These are phyloP conservation scores for Trichocladium uniseriatum DNA, from an alignment of 495 filamentous ascomycete genomes.

Conservation along the genomic window DNA sequence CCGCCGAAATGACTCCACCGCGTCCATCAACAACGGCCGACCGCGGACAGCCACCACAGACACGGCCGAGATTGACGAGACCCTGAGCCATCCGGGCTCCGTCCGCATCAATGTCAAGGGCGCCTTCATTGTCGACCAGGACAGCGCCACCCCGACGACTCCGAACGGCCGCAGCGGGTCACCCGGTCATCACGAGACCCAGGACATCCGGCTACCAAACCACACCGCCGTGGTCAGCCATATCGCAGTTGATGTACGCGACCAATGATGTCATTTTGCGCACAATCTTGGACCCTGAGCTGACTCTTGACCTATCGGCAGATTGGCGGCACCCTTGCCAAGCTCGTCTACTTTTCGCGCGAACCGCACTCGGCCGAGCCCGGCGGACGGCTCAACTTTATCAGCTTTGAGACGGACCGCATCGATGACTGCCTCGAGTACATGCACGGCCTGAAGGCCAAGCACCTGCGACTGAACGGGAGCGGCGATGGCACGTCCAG, in stretches of 20 bases:
- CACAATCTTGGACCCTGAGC: background rate
- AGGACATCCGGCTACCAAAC: slow-evolving; percentile 90
- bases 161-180: slow-evolving; percentile 42
- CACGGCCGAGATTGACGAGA: slow-evolving; percentile 55
- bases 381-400: slow-evolving; percentile 86
- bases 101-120: slow-evolving; percentile 92
- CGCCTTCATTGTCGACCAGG: slow-evolving; percentile 89
- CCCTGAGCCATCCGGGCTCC: slow-evolving; percentile 72
- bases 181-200: slow-evolving; percentile 62
- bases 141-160: slow-evolving; percentile 41
- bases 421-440: slow-evolving; percentile 89
- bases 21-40: slow-evolving; percentile 8
- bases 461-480: slow-evolving; percentile 67
- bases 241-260: slow-evolving; percentile 85
- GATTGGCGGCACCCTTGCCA: slow-evolving; percentile 93
- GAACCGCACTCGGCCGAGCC: slow-evolving; percentile 69
- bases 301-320: slow-evolving; percentile 27
- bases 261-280: slow-evolving; percentile 22
- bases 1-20: background rate
- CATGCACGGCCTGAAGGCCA: slow-evolving; percentile 69
- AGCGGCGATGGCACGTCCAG: slow-evolving; percentile 29
- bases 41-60: slow-evolving; percentile 34
- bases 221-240: slow-evolving; percentile 90
- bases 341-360: slow-evolving; percentile 92
- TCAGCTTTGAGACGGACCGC: slow-evolving; percentile 88